Percentiles rank a stretch among this genome's conserved stretches.
These are phyloP conservation scores for Neopestalotiopsis clavispora DNA, from an alignment of 2,329 filamentous ascomycete genomes.

Conservation along the genomic window DNA sequence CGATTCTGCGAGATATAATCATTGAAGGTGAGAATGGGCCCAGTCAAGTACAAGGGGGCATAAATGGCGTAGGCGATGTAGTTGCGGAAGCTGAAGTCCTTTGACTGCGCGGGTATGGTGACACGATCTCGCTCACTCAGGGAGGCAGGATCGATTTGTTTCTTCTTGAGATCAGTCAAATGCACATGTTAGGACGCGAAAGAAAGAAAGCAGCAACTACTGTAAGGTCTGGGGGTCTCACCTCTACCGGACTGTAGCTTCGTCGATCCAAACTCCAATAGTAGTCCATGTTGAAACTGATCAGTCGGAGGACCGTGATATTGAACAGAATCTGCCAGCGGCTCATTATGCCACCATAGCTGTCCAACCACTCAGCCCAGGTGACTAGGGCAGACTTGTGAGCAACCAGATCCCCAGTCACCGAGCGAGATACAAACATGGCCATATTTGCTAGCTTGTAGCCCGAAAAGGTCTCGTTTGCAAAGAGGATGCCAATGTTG, in stretches of 20 bases:
- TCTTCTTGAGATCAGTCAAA: constrained; percentile 86
- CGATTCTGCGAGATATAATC: constrained; percentile 91
- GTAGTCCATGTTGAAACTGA: constrained; percentile 97
- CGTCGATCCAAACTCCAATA: constrained; percentile 83
- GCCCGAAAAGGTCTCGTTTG: constrained; percentile 83
- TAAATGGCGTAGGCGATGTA: constrained; percentile 91
- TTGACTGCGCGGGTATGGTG: constrained; percentile 70
- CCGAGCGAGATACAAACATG: constrained; percentile 47
- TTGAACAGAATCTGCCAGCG: constrained; percentile 99
- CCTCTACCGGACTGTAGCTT: constrained; percentile 75
- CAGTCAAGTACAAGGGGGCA: constrained; percentile 88
- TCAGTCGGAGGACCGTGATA: constrained; percentile 86
- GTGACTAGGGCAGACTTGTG: constrained; percentile 52
- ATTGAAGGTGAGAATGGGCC: constrained; percentile 96
- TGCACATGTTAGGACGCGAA: not conserved
- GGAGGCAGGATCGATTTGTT: constrained; percentile 85
- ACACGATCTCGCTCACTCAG: constrained; percentile 91
- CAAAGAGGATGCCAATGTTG: constrained; percentile 84
- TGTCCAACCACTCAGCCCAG: constrained; percentile 77
- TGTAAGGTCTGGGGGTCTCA: constrained; percentile 49
- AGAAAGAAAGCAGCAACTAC: too few relatives aligned
- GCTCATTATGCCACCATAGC: constrained; percentile 79
- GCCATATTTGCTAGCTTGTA: constrained; percentile 74
- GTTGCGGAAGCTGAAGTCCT: constrained; percentile 81
- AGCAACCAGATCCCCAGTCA: constrained; percentile 38